These are phyloP conservation scores for Cordyceps farinosa DNA, from an alignment of 2,329 filamentous ascomycete genomes.

Conservation along the genomic window DNA sequence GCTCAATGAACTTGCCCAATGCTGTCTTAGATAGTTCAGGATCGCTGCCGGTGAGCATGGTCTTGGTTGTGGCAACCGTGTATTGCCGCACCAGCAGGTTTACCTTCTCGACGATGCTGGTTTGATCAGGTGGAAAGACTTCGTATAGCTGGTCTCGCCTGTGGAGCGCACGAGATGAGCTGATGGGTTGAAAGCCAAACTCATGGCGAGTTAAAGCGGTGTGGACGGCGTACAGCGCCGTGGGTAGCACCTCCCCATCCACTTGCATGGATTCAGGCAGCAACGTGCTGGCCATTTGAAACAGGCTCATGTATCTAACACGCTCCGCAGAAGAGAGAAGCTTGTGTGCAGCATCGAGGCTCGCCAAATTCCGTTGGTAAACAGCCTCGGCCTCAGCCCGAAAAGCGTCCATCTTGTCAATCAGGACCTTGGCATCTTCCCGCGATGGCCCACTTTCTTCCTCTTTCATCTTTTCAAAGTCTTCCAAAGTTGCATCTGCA, in stretches of 20 bases:
- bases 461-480: constrained; percentile 31
- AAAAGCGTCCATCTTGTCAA: constrained; percentile 48
- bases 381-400: constrained; percentile 38
- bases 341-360: constrained; percentile 44
- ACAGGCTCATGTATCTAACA: constrained; percentile 46
- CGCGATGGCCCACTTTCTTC: constrained; percentile 43
- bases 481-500: constrained; percentile 25
- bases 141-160: constrained; percentile 58
- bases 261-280: constrained; percentile 36
- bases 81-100: constrained; percentile 33
- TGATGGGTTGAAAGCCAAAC: constrained; percentile 54
- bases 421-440: constrained; percentile 39
- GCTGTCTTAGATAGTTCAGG: constrained; percentile 21
- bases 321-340: constrained; percentile 36
- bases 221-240: constrained; percentile 67
- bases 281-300: constrained; percentile 47
- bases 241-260: constrained; percentile 38
- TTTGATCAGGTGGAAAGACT: constrained; percentile 40
- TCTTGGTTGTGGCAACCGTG: constrained; percentile 24
- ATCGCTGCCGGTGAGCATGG: constrained; percentile 18
- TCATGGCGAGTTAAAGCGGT: constrained; percentile 58
- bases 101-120: constrained; percentile 30
- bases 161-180: constrained; percentile 44
- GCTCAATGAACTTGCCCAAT: constrained; percentile 45
- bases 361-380: constrained; percentile 46